Percentiles rank a stretch among this genome's conserved stretches.
These are phyloP conservation scores for Fusarium sp. DNA, from an alignment of 2,329 filamentous ascomycete species.

Conservation along the genomic window DNA sequence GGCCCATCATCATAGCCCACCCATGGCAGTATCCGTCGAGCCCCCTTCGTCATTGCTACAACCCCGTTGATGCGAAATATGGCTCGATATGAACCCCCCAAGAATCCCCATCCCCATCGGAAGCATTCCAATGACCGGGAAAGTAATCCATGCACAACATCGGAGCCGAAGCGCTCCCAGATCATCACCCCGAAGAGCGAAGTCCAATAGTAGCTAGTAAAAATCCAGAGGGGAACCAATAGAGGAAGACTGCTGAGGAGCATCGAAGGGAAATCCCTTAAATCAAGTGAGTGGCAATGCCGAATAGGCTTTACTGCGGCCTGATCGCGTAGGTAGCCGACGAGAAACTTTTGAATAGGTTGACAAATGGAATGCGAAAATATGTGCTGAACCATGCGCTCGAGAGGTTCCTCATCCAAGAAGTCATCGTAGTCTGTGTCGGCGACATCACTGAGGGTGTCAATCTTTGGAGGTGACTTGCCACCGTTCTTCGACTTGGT, in stretches of 20 bases:
- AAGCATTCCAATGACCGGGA: conserved; percentile 10
- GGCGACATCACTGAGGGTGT: background rate
- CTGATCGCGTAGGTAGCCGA: conserved; percentile 28
- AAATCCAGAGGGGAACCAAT: conserved; percentile 26
- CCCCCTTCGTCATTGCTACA: conserved; percentile 11
- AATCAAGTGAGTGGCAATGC: conserved; percentile 21
- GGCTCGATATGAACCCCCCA: background rate
- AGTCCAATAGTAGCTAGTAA: conserved; percentile 35
- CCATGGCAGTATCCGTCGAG: conserved; percentile 21
- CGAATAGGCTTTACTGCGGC: conserved; percentile 24
- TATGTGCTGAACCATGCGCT: conserved; percentile 10
- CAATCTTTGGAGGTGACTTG: background rate
- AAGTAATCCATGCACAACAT: conserved; percentile 23
- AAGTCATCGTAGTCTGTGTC: conserved; percentile 3
- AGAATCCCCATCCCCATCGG: background rate
- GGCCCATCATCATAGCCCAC: conserved; percentile 20
- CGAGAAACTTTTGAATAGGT: conserved; percentile 19
- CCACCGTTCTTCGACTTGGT: background rate
- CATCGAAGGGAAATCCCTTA: conserved; percentile 30
- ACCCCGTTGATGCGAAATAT: conserved; percentile 1
- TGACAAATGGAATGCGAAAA: conserved; percentile 33
- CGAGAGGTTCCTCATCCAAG: conserved; percentile 23
- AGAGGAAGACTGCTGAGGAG: conserved; percentile 25
- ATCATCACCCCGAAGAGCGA: conserved; percentile 31
- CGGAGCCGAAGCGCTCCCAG: conserved; percentile 31